These are phyloP conservation scores for Yamadazyma conglobata DNA, from an alignment of 1,139 yeast genomes.

Conservation along the genomic window DNA sequence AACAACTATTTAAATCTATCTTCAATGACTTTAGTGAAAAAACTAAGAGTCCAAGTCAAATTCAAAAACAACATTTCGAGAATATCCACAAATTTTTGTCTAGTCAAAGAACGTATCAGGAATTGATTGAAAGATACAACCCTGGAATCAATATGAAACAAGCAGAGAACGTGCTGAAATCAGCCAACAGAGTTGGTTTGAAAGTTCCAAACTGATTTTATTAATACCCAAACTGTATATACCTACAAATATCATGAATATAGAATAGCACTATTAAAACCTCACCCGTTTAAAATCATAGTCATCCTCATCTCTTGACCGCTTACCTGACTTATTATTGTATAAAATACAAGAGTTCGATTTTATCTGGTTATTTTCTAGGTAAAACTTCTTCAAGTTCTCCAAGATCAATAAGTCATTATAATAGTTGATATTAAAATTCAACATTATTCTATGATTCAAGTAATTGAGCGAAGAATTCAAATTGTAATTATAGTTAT, in stretches of 20 bases:
- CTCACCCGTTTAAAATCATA: conserved; percentile 5
- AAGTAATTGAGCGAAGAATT: conserved; percentile 25
- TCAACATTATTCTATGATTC: conserved; percentile 9
- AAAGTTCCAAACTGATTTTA: conserved; percentile 24
- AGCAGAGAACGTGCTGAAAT: conserved; percentile 68
- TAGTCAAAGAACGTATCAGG: conserved; percentile 75
- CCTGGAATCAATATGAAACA: conserved; percentile 79
- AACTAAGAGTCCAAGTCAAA: conserved; percentile 13
- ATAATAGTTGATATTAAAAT: conserved; percentile 34
- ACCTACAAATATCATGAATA: not conserved
- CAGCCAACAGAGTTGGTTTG: conserved; percentile 86
- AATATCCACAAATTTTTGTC: conserved; percentile 56
- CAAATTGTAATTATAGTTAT: conserved; percentile 36
- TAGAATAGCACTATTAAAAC: conserved; percentile 2
- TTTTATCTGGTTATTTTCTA: conserved; percentile 34
- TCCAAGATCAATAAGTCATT: conserved; percentile 42
- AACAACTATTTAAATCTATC: conserved; percentile 23
- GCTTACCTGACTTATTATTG: conserved; percentile 31
- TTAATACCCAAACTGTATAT: not conserved
- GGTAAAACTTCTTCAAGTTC: conserved; percentile 36
- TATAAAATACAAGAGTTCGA: conserved; percentile 27
- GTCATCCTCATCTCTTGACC: conserved; percentile 25
- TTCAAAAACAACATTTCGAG: conserved; percentile 31
- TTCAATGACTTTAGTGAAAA: conserved; percentile 19
- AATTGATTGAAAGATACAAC: conserved; percentile 78